Evolutionary conservation across 192 early-diverging fungal species (phyloP).

Genomic region (Lobulomyces angularis): DNA sequence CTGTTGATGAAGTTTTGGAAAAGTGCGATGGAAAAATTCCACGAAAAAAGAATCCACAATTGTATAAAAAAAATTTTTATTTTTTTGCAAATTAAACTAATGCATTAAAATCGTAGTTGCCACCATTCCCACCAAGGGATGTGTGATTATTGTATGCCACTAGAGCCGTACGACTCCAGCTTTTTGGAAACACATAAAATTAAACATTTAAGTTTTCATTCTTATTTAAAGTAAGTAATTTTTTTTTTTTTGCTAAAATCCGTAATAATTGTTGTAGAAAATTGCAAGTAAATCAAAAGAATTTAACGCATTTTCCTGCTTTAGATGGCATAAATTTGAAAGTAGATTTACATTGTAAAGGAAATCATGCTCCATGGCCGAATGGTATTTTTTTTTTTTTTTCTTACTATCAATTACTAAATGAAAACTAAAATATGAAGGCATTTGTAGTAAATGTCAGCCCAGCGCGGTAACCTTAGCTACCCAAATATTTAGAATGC

Average conservation of each 20-base stretch:
- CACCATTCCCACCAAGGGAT: constrained; percentile 67
- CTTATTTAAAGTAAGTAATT: constrained; percentile 67
- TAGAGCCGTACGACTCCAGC: constrained; percentile 81
- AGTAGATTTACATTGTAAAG: constrained; percentile 67
- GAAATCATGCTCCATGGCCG: constrained; percentile 77
- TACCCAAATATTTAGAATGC: constrained; percentile 74
- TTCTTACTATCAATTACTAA: constrained; percentile 1
- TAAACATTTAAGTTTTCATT: constrained; percentile 95
- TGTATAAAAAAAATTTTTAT: constrained; percentile 42
- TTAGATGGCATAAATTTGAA: constrained; percentile 71
- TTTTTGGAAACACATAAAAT: constrained; percentile 84
- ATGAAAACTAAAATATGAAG: neutral
- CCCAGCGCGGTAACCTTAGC: no score
- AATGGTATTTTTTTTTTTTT: constrained; percentile 57
- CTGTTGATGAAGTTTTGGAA: constrained; percentile 69
- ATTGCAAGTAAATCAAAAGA: constrained; percentile 18
- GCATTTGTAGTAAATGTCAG: constrained; percentile 7
- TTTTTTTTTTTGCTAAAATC: constrained; percentile 17
- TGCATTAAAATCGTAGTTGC: constrained; percentile 37
- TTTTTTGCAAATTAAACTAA: constrained; percentile 7
- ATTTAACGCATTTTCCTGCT: constrained; percentile 53
- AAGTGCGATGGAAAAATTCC: constrained; percentile 73
- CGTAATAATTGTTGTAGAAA: constrained; percentile 36
- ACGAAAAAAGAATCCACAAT: constrained; percentile 59
- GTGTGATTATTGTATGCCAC: constrained; percentile 88